Evolutionary conservation across 1,139 yeast genomes (phyloP).

Genomic region (Scheffersomyces segobiensis): DNA sequence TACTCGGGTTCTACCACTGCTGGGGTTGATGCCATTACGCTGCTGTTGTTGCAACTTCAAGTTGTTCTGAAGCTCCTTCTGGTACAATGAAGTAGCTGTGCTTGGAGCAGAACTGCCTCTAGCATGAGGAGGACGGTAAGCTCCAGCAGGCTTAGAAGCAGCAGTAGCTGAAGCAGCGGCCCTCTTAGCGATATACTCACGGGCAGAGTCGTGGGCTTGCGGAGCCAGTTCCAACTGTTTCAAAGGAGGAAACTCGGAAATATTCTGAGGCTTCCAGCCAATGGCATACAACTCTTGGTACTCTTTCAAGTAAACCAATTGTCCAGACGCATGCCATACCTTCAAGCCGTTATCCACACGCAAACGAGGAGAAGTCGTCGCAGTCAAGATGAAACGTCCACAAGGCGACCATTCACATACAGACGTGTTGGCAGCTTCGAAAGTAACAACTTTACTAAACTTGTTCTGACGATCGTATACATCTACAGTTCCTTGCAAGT

Average conservation of each 20-base stretch:
- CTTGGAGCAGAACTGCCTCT: conserved; percentile 47
- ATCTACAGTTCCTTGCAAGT: conserved; percentile 94
- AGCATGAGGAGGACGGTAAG: conserved; percentile 96
- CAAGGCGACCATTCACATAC: conserved; percentile 99
- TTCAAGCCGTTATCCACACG: conserved; percentile 95
- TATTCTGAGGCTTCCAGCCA: conserved; percentile 82
- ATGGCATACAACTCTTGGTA: conserved; percentile 78
- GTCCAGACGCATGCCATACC: conserved; percentile 91
- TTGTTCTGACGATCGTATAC: conserved; percentile 90
- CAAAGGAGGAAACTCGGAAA: conserved; percentile 60
- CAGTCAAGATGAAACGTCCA: conserved; percentile 89
- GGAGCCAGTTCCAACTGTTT: conserved; percentile 59
- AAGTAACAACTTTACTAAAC: conserved; percentile 74
- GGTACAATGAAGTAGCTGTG: conserved; percentile 52
- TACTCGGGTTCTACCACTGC: conserved; percentile 28
- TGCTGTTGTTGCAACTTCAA: conserved; percentile 15
- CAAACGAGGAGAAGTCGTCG: conserved; percentile 95
- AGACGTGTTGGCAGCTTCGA: conserved; percentile 91
- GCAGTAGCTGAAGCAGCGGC: conserved; percentile 36
- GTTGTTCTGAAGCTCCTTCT: conserved; percentile 47
- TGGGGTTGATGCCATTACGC: conserved; percentile 22
- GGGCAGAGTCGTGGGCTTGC: conserved; percentile 66
- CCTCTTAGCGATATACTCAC: conserved; percentile 52
- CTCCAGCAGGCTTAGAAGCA: conserved; percentile 67
- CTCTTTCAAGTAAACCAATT: conserved; percentile 73